These are phyloP conservation scores for Apiotrichum domesticum DNA, from an alignment of 1,284 basidiomycete genomes.

Conservation along the genomic window DNA sequence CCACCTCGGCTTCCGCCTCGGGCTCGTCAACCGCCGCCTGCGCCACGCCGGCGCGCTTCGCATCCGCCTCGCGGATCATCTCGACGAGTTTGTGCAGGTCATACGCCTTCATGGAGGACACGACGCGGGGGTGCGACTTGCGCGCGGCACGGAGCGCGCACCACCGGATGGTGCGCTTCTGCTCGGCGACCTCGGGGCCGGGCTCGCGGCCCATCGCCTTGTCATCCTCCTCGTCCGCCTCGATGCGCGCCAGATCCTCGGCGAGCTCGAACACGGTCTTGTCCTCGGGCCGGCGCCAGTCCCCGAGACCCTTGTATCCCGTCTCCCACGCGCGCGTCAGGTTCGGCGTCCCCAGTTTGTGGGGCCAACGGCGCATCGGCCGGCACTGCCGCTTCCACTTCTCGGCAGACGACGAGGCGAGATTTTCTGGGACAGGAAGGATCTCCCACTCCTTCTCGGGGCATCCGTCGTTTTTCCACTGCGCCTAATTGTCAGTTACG, in stretches of 20 bases:
- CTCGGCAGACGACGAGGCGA: conserved; percentile 11
- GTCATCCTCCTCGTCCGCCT: conserved; percentile 37
- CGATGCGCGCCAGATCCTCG: conserved; percentile 26
- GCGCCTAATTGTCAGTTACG: conserved; percentile 22
- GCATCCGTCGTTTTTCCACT: conserved; percentile 44
- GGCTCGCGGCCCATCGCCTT: conserved; percentile 32
- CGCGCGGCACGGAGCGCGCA: conserved; percentile 33
- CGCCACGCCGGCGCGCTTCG: conserved; percentile 1
- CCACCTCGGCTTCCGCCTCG: conserved; percentile 6
- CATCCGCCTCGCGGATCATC: conserved; percentile 11
- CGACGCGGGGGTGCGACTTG: conserved; percentile 26
- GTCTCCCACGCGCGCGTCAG: conserved; percentile 31
- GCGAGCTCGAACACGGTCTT: conserved; percentile 21
- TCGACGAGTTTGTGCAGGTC: conserved; percentile 28
- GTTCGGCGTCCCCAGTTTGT: conserved; percentile 35
- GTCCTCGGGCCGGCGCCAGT: conserved; percentile 21
- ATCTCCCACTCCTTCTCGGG: conserved; percentile 37
- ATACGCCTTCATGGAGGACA: conserved; percentile 20
- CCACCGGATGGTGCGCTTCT: conserved; percentile 34
- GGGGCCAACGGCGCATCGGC: conserved; percentile 23
- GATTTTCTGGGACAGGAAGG: conserved; percentile 18
- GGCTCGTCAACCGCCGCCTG: background rate
- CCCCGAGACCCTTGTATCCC: conserved; percentile 30
- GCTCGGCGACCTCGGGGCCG: conserved; percentile 22
- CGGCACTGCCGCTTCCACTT: conserved; percentile 20